Percentiles rank a stretch among this genome's conserved stretches.
These are phyloP conservation scores for Alternaria angustiovoidea DNA, from an alignment of 2,329 filamentous ascomycete genomes.

Conservation along the genomic window DNA sequence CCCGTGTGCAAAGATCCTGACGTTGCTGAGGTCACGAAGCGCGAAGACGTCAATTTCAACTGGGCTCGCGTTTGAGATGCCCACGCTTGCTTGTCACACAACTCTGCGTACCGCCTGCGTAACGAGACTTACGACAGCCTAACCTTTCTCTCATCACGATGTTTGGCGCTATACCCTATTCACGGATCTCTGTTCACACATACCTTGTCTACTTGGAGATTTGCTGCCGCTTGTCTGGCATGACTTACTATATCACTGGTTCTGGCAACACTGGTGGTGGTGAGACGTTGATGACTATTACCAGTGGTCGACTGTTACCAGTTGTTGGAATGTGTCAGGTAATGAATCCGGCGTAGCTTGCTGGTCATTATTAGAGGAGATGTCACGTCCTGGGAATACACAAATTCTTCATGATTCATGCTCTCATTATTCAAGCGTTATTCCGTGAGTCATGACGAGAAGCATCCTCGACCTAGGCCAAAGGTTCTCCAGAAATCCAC, in stretches of 20 bases:
- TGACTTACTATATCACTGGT: background rate
- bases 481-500: background rate
- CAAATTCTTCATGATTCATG: background rate
- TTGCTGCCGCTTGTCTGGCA: background rate
- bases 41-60: conserved; percentile 25
- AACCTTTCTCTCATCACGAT: background rate
- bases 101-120: conserved; percentile 2
- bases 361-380: background rate
- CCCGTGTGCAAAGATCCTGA: conserved; percentile 40
- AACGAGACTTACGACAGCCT: background rate
- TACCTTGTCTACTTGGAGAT: background rate
- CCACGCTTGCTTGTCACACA: background rate
- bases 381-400: background rate
- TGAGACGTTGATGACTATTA: background rate
- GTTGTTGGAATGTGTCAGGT: background rate
- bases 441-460: background rate
- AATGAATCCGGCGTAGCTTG: background rate
- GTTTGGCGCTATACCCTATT: background rate
- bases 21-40: conserved; percentile 22
- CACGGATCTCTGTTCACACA: background rate
- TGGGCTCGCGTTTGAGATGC: conserved; percentile 19
- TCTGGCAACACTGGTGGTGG: background rate
- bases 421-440: background rate
- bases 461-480: background rate
- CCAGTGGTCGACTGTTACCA: background rate